Conservation (phyloP, 2,329 filamentous ascomycete genomes). For the Lithohypha guttulata region DNA sequence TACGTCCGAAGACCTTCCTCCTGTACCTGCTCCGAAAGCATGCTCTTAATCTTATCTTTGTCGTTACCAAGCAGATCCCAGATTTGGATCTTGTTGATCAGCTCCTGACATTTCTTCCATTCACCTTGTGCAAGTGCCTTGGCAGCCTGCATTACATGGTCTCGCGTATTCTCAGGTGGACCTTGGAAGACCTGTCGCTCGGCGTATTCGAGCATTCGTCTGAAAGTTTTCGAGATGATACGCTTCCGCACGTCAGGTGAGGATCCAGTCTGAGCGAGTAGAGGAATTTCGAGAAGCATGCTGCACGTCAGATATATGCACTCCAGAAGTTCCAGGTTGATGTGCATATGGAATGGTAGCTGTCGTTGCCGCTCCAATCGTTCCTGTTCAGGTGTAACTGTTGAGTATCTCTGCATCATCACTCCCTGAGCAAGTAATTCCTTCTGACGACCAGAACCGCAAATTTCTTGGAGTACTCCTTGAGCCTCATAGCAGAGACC, state of each 20-base stretch:
- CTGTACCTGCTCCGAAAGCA: conserved; percentile 97
- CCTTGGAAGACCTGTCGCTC: conserved; percentile 99
- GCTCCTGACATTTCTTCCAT: conserved; percentile 92
- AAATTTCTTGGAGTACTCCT: conserved; percentile 95
- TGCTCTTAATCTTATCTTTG: conserved; percentile 76
- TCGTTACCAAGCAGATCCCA: conserved; percentile 95
- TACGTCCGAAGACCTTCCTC: conserved; percentile 97
- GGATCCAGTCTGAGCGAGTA: conserved; percentile 91
- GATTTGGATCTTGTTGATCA: conserved; percentile 98
- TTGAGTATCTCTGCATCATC: conserved; percentile 93
- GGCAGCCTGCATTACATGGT: conserved; percentile 98
- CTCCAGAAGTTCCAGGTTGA: conserved; percentile 95
- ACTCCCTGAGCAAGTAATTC: conserved; percentile 95
- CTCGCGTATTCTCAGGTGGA: conserved; percentile 94
- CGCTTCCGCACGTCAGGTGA: conserved; percentile 95
- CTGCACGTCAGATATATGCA: conserved; percentile 98
- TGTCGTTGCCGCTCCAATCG: conserved; percentile 93
- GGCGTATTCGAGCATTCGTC: conserved; percentile 97
- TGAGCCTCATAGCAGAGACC: conserved; percentile 96
- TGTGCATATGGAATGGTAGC: conserved; percentile 99
- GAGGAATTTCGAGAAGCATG: conserved; percentile 96
- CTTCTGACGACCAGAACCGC: conserved; percentile 93
- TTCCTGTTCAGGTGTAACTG: conserved; percentile 95
- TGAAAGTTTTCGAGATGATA: conserved; percentile 98
- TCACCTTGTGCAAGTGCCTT: conserved; percentile 94